Evolutionary conservation across 2,329 filamentous ascomycete species (phyloP).

Genomic region (Penicillium sp.): DNA sequence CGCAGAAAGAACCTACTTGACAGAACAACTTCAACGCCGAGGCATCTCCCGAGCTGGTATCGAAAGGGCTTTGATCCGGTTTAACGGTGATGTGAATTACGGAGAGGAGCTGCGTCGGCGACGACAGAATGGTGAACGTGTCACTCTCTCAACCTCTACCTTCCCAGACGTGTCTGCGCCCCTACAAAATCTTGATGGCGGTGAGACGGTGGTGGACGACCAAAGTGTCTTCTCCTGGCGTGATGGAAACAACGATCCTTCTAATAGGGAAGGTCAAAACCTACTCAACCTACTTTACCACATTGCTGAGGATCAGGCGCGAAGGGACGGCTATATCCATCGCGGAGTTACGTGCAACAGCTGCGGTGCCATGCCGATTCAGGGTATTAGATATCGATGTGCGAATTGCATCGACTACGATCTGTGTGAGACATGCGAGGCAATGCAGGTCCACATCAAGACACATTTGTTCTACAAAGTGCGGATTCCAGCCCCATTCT

Average conservation of each 20-base stretch:
- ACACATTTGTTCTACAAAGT: constrained; percentile 98
- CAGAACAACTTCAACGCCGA: constrained; percentile 37
- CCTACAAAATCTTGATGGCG: constrained; percentile 29
- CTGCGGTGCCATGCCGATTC: constrained; percentile 83
- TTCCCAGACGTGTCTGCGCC: constrained; percentile 30
- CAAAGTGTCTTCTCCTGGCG: constrained; percentile 47
- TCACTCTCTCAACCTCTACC: constrained; percentile 35
- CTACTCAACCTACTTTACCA: constrained; percentile 83
- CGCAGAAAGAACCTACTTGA: constrained; percentile 37
- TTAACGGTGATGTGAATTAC: constrained; percentile 41
- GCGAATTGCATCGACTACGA: constrained; percentile 96
- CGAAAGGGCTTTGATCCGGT: constrained; percentile 36
- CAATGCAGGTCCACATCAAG: constrained; percentile 68
- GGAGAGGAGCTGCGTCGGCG: constrained; percentile 40
- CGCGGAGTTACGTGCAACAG: constrained; percentile 88
- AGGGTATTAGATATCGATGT: constrained; percentile 88
- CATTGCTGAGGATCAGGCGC: constrained; percentile 89
- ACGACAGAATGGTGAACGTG: constrained; percentile 39
- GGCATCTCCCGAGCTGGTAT: constrained; percentile 41
- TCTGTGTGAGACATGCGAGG: constrained; percentile 88
- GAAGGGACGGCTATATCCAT: constrained; percentile 84
- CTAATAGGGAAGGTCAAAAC: constrained; percentile 63
- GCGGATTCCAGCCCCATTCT: constrained; percentile 79
- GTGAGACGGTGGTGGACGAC: constrained; percentile 40
- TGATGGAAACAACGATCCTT: constrained; percentile 42